Evolutionary conservation across 2,329 filamentous ascomycete species (phyloP), one percentile per base, ranked within the genome.

Genomic region (Paraconiothyrium brasiliense): DNA sequence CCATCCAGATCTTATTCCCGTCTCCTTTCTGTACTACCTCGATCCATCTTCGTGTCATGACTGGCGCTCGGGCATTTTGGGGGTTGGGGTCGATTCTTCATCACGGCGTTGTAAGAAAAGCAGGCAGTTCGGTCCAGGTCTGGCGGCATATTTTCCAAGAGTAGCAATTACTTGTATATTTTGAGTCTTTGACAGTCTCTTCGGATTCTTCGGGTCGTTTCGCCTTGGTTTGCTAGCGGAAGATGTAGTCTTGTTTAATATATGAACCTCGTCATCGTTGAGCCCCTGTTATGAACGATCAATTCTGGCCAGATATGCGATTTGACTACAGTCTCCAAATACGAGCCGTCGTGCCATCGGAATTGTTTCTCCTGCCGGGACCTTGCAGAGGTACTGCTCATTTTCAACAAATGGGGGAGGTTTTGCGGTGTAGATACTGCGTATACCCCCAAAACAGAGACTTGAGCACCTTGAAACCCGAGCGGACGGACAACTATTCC

Each of bases 161-260:
- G 34, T 39, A 47, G 54, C 13, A 32, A n/a, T 43, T 41, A 16
- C 35, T 43, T 51, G 46, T 43, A 46, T 35, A 34, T 24, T 48
- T 39, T 20, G 20, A 13, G 10, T 41, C 35, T 9, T 44, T 20
- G 10, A 20, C 30, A 48, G 27, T 43, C 27, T 41, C 14, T 41
- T 43, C 27, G 34, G 32, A 10, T 24, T 20, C 34, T 39, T 37
- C 22, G 27, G 14, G n/a, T 34, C 20, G 34, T 27, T 51, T 41
- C 24, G 24, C 22, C 39, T 22, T 49, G 48, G 20, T 27, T 30
- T 4, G 55, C 2, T 27, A 41, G 20, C 16, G 32, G 55, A 43
- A 50, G 10, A 13, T 44, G 46, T 58, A 51, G 48, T 58, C 30
- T 44, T 58, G 47, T 58, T 51, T 58, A 51, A 51, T 58, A 35